Evolutionary conservation across 2,329 filamentous ascomycete genomes (phyloP).

Genomic region (Neurospora sp.): DNA sequence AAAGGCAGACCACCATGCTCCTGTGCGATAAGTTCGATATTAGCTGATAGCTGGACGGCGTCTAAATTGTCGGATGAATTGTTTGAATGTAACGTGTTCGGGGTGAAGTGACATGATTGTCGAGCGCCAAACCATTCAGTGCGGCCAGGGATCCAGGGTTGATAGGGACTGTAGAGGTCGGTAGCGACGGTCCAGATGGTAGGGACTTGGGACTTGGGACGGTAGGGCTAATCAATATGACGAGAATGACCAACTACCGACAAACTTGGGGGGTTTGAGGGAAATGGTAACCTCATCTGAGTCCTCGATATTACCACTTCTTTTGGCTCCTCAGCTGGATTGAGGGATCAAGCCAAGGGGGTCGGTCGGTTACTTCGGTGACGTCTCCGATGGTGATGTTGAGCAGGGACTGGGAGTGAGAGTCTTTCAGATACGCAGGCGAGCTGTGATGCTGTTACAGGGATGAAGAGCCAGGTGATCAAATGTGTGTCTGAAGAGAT

Average conservation of each 20-base stretch:
- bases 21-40: neutral
- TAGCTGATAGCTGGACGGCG: neutral
- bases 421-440: neutral
- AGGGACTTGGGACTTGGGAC: neutral
- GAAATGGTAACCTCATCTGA: neutral
- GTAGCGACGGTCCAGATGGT: neutral
- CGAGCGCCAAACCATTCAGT: neutral
- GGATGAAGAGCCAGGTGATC: neutral
- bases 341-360: neutral
- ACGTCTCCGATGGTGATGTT: neutral
- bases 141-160: neutral
- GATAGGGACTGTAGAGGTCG: neutral
- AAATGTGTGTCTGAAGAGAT: too few relatives aligned
- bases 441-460: neutral
- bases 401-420: neutral
- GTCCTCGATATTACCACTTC: too few relatives aligned
- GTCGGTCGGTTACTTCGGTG: neutral
- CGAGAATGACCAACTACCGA: neutral
- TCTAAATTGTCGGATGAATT: neutral
- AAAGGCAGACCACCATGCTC: neutral
- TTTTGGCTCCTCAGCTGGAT: too few relatives aligned
- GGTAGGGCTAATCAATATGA: neutral
- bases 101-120: neutral
- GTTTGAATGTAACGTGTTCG: neutral
- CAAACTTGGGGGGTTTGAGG: neutral